Evolutionary conservation across 768 basidiomycete species (phyloP), one percentile per base, ranked within the genome.

Genomic region (Tricholoma matsutake): DNA sequence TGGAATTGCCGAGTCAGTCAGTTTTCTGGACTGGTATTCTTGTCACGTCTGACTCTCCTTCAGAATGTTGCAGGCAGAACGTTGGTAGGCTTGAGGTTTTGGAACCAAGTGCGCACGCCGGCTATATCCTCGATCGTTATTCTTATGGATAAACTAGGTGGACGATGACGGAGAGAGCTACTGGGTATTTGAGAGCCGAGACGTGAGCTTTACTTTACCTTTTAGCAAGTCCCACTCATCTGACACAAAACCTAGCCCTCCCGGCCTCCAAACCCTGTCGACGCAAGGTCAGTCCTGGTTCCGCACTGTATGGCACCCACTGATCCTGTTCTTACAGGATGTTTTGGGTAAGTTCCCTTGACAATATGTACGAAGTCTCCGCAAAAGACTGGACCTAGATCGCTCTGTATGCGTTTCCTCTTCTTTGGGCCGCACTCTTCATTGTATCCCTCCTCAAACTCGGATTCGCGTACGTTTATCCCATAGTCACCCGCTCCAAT

Each of bases 151-250:
- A 10, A 39, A 47, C 37, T 61, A 91, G 88, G 94, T 98, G 13
- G 95, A 98, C 68, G 95, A 98, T 57, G 95, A 98, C 65, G 97
- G 97, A 2, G 92, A 96, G 73, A 84, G 82, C 73, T 96, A 89
- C 67, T 99, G 97, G 97, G 96, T 99, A 10, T 99, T 99, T 65
- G 97, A 99, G 76, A 91, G 91, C 68, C 84, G 96, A 69, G 96
- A 98, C 74, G 96, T 96, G 75, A 70, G 91, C 77, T 53, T 28
- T 22, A 14, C 9, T 31, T 32, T 9, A 25, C 28, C 43, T 9
- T 55, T 14, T 18, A 20, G 10, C 51, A 52, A 52, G 29, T 41
- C 13, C 47, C 31, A 13, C 16, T 47, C 25, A 51, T 22, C 22
- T 49, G 56, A 62, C 58, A 34, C 13, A 60, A 64, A 25, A 22